Evolutionary conservation across 352 stramenopile species (phyloP).

Genomic region (Thalassiosira livingstoniorum): DNA sequence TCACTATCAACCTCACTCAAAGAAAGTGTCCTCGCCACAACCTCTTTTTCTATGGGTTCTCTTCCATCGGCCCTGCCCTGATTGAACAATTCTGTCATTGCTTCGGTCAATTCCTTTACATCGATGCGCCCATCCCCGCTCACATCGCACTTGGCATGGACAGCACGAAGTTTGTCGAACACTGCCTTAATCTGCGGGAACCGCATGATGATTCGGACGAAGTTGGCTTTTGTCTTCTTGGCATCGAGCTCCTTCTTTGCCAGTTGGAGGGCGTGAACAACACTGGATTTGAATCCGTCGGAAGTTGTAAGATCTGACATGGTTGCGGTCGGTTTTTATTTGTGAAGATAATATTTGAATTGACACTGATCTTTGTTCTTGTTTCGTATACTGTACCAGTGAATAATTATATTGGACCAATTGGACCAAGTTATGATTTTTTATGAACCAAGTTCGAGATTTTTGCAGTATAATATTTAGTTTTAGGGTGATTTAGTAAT

Average conservation of each 20-base stretch:
- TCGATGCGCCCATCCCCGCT: slow-evolving; percentile 41
- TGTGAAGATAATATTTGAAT: background rate
- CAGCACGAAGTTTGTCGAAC: slow-evolving; percentile 48
- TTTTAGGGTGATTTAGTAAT: too few species aligned
- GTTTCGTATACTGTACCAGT: too few species aligned
- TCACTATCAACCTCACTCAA: slow-evolving; percentile 43
- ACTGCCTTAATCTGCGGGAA: slow-evolving; percentile 57
- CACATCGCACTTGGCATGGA: slow-evolving; percentile 45
- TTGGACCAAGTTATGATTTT: too few species aligned
- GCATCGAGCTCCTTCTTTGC: slow-evolving; percentile 51
- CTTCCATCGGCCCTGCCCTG: slow-evolving; percentile 30
- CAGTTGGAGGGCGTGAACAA: slow-evolving; percentile 50
- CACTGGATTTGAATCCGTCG: slow-evolving; percentile 41
- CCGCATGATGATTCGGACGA: slow-evolving; percentile 64
- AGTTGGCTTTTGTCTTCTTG: slow-evolving; percentile 57
- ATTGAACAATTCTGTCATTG: slow-evolving; percentile 53
- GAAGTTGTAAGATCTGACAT: slow-evolving; percentile 13
- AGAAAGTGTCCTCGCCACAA: slow-evolving; percentile 45
- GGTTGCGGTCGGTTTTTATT: background rate
- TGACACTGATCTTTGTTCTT: background rate
- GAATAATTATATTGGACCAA: too few species aligned
- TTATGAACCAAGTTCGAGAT: too few species aligned
- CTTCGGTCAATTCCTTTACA: slow-evolving; percentile 34
- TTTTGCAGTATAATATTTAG: too few species aligned
- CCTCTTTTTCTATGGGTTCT: slow-evolving; percentile 29